Conservation (phyloP, 306 rosid genomes). For the Neltuma alba region DNA sequence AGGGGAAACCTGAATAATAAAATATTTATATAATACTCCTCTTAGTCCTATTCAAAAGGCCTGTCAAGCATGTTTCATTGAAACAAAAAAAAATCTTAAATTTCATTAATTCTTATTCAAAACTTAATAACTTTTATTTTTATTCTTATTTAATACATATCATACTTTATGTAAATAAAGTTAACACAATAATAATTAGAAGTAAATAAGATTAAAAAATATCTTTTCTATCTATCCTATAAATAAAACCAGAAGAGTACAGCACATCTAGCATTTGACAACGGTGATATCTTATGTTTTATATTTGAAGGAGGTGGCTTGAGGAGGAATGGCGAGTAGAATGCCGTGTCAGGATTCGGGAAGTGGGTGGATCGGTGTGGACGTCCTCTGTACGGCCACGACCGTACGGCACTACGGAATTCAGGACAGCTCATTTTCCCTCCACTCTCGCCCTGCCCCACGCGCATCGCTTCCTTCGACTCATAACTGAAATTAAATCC, state of each 20-base stretch:
- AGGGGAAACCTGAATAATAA: background rate
- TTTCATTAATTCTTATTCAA: too few species aligned
- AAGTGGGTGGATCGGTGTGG: constrained; percentile 39
- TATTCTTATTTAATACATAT: too few species aligned
- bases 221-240: too few species aligned
- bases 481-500: background rate
- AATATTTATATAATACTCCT: background rate
- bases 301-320: background rate
- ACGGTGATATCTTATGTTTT: background rate
- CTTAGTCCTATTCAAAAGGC: too few species aligned
- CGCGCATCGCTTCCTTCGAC: background rate
- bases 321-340: constrained; percentile 20
- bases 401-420: constrained; percentile 39
- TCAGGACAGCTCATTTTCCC: background rate
- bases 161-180: too few species aligned
- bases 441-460: constrained; percentile 28
- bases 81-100: too few species aligned
- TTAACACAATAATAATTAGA: too few species aligned
- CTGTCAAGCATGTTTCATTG: too few species aligned
- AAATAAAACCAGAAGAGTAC: too few species aligned
- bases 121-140: too few species aligned
- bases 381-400: constrained; percentile 51
- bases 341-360: constrained; percentile 23
- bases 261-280: background rate
- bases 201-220: too few species aligned